These are phyloP conservation scores for Spathaspora passalidarum DNA, from an alignment of 805 yeast species.

Conservation along the genomic window DNA sequence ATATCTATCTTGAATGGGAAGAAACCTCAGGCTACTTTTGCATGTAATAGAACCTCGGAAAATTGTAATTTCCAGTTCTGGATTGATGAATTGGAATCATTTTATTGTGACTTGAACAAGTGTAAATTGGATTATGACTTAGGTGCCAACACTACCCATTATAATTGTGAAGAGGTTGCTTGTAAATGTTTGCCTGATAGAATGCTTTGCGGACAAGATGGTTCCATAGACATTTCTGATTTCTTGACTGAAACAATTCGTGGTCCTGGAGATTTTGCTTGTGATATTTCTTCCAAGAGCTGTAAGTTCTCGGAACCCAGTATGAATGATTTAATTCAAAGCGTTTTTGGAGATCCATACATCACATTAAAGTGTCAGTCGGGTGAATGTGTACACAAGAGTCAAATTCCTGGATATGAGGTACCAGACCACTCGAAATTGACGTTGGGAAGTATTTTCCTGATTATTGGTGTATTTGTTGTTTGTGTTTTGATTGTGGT, in stretches of 20 bases:
- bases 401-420: constrained; percentile 89
- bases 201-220: constrained; percentile 91
- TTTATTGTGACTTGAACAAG: constrained; percentile 77
- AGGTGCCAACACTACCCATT: constrained; percentile 62
- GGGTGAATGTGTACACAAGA: constrained; percentile 89
- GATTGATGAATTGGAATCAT: constrained; percentile 88
- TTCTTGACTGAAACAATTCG: constrained; percentile 83
- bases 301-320: constrained; percentile 92
- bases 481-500: constrained; percentile 40
- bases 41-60: constrained; percentile 67
- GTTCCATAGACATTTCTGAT: constrained; percentile 92
- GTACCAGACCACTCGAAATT: constrained; percentile 53
- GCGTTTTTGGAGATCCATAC: constrained; percentile 93
- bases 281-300: constrained; percentile 58
- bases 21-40: constrained; percentile 88
- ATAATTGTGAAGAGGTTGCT: constrained; percentile 71
- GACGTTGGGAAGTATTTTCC: constrained; percentile 44
- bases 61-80: constrained; percentile 91
- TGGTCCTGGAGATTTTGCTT: constrained; percentile 91
- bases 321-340: constrained; percentile 86
- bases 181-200: constrained; percentile 91
- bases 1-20: constrained; percentile 74
- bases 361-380: constrained; percentile 78
- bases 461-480: constrained; percentile 42
- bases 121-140: constrained; percentile 72